These are phyloP conservation scores for Podila verticillata DNA, from an alignment of 192 early-diverging fungal species.

Conservation along the genomic window DNA sequence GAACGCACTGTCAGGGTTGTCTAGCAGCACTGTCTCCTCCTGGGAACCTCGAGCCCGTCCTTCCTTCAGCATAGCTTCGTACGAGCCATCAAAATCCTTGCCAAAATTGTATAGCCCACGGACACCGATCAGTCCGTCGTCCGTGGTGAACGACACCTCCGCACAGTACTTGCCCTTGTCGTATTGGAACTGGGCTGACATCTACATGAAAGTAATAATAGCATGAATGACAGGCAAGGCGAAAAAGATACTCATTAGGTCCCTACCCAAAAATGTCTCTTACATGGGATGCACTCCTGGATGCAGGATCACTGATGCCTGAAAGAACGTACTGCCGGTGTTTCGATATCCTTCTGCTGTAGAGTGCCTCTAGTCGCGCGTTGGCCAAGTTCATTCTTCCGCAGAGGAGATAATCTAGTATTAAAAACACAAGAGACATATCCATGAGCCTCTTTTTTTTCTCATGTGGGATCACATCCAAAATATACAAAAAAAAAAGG, in stretches of 20 bases:
- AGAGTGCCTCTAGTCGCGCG: slow-evolving; percentile 71
- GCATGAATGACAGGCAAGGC: too few relatives aligned
- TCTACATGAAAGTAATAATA: slow-evolving; percentile 49
- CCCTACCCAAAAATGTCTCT: slow-evolving; percentile 1
- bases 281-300: slow-evolving; percentile 60
- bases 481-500: neutral
- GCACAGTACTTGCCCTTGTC: slow-evolving; percentile 76
- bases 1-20: slow-evolving; percentile 51
- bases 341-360: slow-evolving; percentile 61
- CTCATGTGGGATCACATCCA: neutral
- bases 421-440: neutral
- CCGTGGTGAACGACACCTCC: slow-evolving; percentile 79
- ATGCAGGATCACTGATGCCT: slow-evolving; percentile 67
- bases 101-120: slow-evolving; percentile 85
- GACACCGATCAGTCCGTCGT: slow-evolving; percentile 82
- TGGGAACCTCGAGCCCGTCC: slow-evolving; percentile 12
- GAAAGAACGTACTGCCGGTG: slow-evolving; percentile 67
- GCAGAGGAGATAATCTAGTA: slow-evolving; percentile 70
- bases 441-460: neutral
- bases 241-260: neutral
- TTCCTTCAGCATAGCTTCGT: slow-evolving; percentile 27
- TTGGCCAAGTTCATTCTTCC: slow-evolving; percentile 79
- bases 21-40: slow-evolving; percentile 13
- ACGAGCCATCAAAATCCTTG: slow-evolving; percentile 41
- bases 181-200: slow-evolving; percentile 76